Percentiles rank a stretch among this genome's conserved stretches.
phyloP scores from a whole-genome alignment of 2,329 filamentous ascomycete genomes.

The Penicillium olsonii region DNA sequence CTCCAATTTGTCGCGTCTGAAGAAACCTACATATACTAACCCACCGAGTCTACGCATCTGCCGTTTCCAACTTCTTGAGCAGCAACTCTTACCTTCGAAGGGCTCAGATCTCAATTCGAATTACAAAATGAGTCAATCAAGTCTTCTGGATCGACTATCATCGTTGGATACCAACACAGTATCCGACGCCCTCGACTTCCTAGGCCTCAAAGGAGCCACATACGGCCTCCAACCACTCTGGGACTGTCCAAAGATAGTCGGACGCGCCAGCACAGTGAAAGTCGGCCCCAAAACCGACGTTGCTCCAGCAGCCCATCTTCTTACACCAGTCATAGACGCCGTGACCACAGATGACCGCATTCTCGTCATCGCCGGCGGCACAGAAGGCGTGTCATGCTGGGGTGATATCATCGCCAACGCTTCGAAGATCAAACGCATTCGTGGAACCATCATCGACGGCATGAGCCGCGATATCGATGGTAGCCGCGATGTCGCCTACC shows the following conservation, averaged over 20 bases:
- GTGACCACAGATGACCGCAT: constrained; percentile 22
- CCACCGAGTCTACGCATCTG: too few relatives aligned
- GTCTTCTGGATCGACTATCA: constrained; percentile 15
- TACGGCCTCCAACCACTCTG: constrained; percentile 24
- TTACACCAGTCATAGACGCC: constrained; percentile 20
- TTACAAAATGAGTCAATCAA: background rate
- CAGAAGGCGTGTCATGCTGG: constrained; percentile 25
- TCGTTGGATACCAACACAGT: constrained; percentile 26
- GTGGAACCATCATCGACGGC: constrained; percentile 36
- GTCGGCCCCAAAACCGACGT: constrained; percentile 13
- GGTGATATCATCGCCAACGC: constrained; percentile 26
- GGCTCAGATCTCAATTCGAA: too few relatives aligned
- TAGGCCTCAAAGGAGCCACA: constrained; percentile 22
- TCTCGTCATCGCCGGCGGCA: constrained; percentile 23
- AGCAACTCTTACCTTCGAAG: too few relatives aligned
- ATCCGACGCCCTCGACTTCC: constrained; percentile 27
- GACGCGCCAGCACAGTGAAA: constrained; percentile 25
- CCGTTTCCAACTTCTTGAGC: too few relatives aligned
- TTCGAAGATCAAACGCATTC: constrained; percentile 25
- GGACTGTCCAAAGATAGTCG: constrained; percentile 26
- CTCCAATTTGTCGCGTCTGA: too few relatives aligned
- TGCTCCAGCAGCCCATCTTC: constrained; percentile 13
- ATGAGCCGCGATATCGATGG: constrained; percentile 38
- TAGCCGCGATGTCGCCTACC: constrained; percentile 34
- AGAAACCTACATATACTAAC: too few relatives aligned